phyloP scores from a whole-genome alignment of 1,284 basidiomycete species.

The Leccinum pachyderme region DNA sequence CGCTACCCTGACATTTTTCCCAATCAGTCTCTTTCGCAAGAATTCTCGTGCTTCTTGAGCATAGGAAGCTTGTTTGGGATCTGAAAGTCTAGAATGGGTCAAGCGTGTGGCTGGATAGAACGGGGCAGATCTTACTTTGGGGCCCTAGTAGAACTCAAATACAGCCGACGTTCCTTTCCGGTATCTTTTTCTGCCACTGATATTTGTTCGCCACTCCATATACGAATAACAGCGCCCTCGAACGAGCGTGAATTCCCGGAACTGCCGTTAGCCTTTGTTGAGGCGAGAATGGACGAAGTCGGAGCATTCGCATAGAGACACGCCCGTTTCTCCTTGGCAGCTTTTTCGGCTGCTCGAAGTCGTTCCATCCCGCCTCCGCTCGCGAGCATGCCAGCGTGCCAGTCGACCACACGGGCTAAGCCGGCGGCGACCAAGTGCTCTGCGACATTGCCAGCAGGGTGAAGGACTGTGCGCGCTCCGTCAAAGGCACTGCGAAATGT shows the following conservation, averaged over 20 bases:
- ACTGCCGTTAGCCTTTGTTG: constrained; percentile 45
- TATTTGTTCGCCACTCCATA: constrained; percentile 94
- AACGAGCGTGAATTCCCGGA: constrained; percentile 46
- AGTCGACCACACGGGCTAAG: constrained; percentile 91
- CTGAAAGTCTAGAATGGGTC: constrained; percentile 54
- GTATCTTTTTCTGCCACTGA: constrained; percentile 75
- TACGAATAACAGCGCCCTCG: constrained; percentile 81
- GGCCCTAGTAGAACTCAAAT: constrained; percentile 87
- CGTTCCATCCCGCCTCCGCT: constrained; percentile 80
- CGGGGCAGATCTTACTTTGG: constrained; percentile 58
- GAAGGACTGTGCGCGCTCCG: constrained; percentile 54
- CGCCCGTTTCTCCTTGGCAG: constrained; percentile 79
- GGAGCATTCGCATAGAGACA: constrained; percentile 72
- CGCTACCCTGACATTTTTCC: constrained; percentile 81
- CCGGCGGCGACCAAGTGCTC: constrained; percentile 85
- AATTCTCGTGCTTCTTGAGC: constrained; percentile 92
- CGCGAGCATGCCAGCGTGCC: constrained; percentile 96
- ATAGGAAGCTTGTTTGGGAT: constrained; percentile 86
- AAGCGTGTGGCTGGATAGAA: constrained; percentile 1
- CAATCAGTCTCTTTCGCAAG: constrained; percentile 86
- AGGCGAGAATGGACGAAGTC: constrained; percentile 32
- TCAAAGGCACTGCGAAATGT: constrained; percentile 1
- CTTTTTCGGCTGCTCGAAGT: constrained; percentile 81
- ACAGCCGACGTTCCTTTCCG: constrained; percentile 78
- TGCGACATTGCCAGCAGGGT: constrained; percentile 93